Percentiles rank a stretch among this genome's conserved stretches.
These are phyloP conservation scores for Alternaria consortialis DNA, from an alignment of 2,329 filamentous ascomycete genomes.

Conservation along the genomic window DNA sequence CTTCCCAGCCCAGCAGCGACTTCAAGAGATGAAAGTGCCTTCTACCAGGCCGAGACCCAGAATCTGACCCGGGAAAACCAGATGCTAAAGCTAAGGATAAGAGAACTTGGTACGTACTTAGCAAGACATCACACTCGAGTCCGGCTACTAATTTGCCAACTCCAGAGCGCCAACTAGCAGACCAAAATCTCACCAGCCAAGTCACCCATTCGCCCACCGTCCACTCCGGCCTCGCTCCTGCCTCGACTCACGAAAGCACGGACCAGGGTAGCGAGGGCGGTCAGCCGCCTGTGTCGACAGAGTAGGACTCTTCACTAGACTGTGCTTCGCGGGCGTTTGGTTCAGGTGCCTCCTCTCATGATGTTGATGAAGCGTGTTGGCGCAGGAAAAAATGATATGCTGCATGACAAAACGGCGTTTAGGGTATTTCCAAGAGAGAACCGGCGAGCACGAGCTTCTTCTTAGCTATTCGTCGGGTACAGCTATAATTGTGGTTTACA, in stretches of 20 bases:
- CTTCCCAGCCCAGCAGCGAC: slow-evolving; percentile 59
- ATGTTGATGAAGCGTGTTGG: slow-evolving; percentile 5
- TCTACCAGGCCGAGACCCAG: slow-evolving; percentile 84
- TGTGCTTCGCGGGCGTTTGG: slow-evolving; percentile 7
- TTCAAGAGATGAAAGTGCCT: slow-evolving; percentile 74
- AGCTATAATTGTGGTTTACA: neutral
- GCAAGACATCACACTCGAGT: neutral
- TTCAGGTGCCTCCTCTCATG: neutral
- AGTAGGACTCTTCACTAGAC: slow-evolving; percentile 5
- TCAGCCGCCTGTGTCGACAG: slow-evolving; percentile 10
- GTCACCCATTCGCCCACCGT: slow-evolving; percentile 43
- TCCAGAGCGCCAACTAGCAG: slow-evolving; percentile 48
- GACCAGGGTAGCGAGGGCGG: slow-evolving; percentile 8
- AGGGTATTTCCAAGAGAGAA: neutral
- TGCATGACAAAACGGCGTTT: neutral
- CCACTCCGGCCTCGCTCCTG: slow-evolving; percentile 38
- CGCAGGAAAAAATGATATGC: neutral
- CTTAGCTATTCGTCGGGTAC: neutral
- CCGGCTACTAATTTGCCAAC: slow-evolving; percentile 7
- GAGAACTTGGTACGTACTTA: slow-evolving; percentile 68
- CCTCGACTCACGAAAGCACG: slow-evolving; percentile 25
- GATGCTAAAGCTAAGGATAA: slow-evolving; percentile 78
- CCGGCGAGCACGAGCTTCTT: neutral
- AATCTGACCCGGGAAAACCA: slow-evolving; percentile 81
- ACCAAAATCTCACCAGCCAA: slow-evolving; percentile 42